Evolutionary conservation across 805 yeast species (phyloP).

Genomic region (Hanseniaspora lindneri): DNA sequence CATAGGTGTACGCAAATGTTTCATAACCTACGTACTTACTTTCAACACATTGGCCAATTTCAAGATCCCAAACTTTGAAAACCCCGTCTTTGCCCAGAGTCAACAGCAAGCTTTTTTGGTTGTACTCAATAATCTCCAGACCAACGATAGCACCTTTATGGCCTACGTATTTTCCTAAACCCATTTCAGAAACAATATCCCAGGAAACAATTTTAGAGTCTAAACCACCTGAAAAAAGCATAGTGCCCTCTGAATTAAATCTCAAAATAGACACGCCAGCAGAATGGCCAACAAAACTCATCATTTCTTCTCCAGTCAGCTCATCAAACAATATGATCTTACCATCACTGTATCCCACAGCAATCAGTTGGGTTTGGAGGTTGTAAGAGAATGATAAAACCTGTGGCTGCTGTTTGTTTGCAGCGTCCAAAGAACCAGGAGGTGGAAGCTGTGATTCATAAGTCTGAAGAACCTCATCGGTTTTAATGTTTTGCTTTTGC

Average conservation of each 20-base stretch:
- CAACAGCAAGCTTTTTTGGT: slow-evolving; percentile 46
- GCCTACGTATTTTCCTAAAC: slow-evolving; percentile 73
- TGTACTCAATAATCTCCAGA: slow-evolving; percentile 32
- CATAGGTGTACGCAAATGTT: slow-evolving; percentile 71
- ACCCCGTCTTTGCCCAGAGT: slow-evolving; percentile 82
- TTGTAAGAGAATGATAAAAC: slow-evolving; percentile 52
- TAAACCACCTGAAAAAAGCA: slow-evolving; percentile 72
- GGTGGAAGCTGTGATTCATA: slow-evolving; percentile 44
- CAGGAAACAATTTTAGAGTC: slow-evolving; percentile 80
- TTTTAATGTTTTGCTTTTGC: slow-evolving; percentile 44
- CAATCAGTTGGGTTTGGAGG: slow-evolving; percentile 52
- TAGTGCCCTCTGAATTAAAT: slow-evolving; percentile 74
- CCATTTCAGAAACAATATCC: slow-evolving; percentile 91
- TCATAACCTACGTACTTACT: slow-evolving; percentile 40
- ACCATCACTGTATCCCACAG: slow-evolving; percentile 87
- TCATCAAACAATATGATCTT: slow-evolving; percentile 84
- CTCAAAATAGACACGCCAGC: slow-evolving; percentile 56
- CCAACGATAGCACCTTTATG: slow-evolving; percentile 87
- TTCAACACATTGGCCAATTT: slow-evolving; percentile 79
- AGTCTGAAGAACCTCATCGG: slow-evolving; percentile 52
- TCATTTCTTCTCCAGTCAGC: slow-evolving; percentile 61
- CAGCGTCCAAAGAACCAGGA: slow-evolving; percentile 59
- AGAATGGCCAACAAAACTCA: slow-evolving; percentile 84
- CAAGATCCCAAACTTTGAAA: slow-evolving; percentile 86
- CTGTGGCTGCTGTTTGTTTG: slow-evolving; percentile 48